Conservation (phyloP, 2,329 filamentous ascomycete species). For the Aspergillus sergii region DNA sequence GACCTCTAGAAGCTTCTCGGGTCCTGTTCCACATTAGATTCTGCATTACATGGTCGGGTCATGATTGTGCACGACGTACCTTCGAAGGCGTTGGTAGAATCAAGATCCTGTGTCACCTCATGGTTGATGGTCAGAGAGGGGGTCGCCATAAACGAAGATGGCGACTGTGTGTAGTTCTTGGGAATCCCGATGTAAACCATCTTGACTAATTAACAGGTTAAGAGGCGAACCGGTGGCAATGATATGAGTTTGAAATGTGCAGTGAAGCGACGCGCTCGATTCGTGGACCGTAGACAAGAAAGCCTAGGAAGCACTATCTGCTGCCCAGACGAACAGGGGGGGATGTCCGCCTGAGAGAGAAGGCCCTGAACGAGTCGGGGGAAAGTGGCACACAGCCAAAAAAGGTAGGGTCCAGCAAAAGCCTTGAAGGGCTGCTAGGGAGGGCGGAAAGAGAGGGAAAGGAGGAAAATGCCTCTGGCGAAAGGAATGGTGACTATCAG, state of each 20-base stretch:
- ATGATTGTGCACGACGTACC: slow-evolving; percentile 53
- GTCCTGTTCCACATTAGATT: slow-evolving; percentile 57
- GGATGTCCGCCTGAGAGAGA: slow-evolving; percentile 92
- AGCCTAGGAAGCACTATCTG: slow-evolving; percentile 87
- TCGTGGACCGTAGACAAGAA: slow-evolving; percentile 30
- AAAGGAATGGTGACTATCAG: slow-evolving; percentile 82
- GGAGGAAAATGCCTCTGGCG: slow-evolving; percentile 78
- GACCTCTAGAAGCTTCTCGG: slow-evolving; percentile 96
- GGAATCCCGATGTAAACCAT: slow-evolving; percentile 86
- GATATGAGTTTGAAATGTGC: slow-evolving; percentile 9
- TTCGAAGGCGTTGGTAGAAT: slow-evolving; percentile 96
- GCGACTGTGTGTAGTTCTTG: slow-evolving; percentile 78
- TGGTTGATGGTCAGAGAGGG: slow-evolving; percentile 96
- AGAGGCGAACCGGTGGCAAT: slow-evolving; percentile 21
- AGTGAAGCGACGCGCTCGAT: slow-evolving; percentile 16
- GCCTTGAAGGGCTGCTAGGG: slow-evolving; percentile 73
- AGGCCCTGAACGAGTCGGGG: slow-evolving; percentile 74
- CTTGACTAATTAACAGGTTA: slow-evolving; percentile 50
- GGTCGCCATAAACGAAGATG: slow-evolving; percentile 73
- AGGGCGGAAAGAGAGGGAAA: slow-evolving; percentile 75
- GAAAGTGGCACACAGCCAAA: slow-evolving; percentile 74
- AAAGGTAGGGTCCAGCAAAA: slow-evolving; percentile 63
- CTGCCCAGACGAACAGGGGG: slow-evolving; percentile 88
- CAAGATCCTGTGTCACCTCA: slow-evolving; percentile 87
- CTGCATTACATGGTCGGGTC: slow-evolving; percentile 11